phyloP scores from a whole-genome alignment of 2,329 filamentous ascomycete species.

The Neonectria coccinea region DNA sequence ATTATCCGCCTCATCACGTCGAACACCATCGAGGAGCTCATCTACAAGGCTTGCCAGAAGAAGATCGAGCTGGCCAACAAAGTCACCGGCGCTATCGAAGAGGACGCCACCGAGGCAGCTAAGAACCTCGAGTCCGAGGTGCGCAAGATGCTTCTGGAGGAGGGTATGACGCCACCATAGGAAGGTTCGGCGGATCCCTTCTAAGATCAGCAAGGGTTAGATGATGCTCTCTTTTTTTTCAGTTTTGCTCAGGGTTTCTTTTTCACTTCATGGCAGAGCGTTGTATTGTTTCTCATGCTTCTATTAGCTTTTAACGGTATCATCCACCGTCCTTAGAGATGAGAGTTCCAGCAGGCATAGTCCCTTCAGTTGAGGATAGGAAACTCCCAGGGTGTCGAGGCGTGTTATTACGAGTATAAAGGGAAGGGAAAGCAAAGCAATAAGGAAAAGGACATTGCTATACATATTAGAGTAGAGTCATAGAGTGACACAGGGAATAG shows the following conservation, averaged over 20 bases:
- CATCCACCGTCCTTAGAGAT: neutral
- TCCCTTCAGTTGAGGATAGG: neutral
- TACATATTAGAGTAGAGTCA: slow-evolving; percentile 11
- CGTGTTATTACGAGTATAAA: slow-evolving; percentile 1
- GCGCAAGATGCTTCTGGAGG: slow-evolving; percentile 57
- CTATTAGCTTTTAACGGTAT: slow-evolving; percentile 2
- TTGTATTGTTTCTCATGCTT: slow-evolving; percentile 1
- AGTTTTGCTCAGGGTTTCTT: slow-evolving; percentile 12
- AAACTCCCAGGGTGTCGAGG: neutral
- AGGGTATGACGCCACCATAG: slow-evolving; percentile 55
- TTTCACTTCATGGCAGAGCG: slow-evolving; percentile 16
- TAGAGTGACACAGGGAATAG: neutral
- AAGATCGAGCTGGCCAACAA: slow-evolving; percentile 87
- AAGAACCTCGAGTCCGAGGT: slow-evolving; percentile 59
- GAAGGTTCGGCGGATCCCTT: slow-evolving; percentile 27
- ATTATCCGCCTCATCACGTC: slow-evolving; percentile 85
- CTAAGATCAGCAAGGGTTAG: neutral
- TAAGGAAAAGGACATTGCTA: neutral
- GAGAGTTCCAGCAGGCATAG: neutral
- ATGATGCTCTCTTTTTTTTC: neutral
- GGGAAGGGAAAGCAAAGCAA: neutral
- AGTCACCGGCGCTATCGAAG: slow-evolving; percentile 58
- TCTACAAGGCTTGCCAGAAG: slow-evolving; percentile 89
- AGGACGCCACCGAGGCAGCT: slow-evolving; percentile 46
- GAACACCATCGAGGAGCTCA: slow-evolving; percentile 91